phyloP scores from a whole-genome alignment of 1,284 basidiomycete species.

The Pterula multifida region DNA sequence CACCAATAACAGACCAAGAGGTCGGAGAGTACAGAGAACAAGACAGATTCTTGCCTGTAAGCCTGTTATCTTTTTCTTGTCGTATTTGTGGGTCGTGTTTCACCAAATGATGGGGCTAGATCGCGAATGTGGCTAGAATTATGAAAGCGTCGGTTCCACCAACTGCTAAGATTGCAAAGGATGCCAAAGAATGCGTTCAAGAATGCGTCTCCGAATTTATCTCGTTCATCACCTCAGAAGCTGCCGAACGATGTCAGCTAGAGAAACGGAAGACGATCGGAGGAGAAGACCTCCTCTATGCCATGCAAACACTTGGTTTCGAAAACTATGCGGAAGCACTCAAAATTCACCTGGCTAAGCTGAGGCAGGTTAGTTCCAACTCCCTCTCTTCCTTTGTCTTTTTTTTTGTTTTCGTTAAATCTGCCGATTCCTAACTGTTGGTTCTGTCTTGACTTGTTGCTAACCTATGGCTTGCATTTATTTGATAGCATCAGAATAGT shows the following conservation, averaged over 20 bases:
- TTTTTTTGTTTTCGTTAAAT: background rate
- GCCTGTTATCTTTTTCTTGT: constrained; percentile 16
- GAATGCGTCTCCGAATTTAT: constrained; percentile 96
- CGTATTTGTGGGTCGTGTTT: background rate
- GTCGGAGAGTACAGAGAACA: constrained; percentile 88
- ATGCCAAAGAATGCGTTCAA: constrained; percentile 94
- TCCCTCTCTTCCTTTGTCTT: background rate
- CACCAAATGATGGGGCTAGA: constrained; percentile 32
- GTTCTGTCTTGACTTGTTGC: background rate
- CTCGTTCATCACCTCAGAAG: constrained; percentile 87
- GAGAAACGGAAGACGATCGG: constrained; percentile 65
- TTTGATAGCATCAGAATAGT: background rate
- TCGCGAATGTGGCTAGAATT: constrained; percentile 90
- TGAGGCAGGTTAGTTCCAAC: constrained; percentile 58
- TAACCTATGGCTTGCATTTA: background rate
- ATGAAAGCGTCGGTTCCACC: constrained; percentile 87
- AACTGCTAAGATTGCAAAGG: constrained; percentile 94
- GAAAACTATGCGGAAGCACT: constrained; percentile 90
- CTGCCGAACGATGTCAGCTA: constrained; percentile 67
- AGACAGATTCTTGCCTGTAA: constrained; percentile 81
- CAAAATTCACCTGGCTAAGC: constrained; percentile 82
- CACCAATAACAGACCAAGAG: constrained; percentile 73
- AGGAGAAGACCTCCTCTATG: constrained; percentile 84
- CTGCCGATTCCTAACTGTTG: background rate
- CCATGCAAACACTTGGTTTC: constrained; percentile 83